Evolutionary conservation across 352 stramenopile species (phyloP).

Genomic region (Aphanomyces euteiches): DNA sequence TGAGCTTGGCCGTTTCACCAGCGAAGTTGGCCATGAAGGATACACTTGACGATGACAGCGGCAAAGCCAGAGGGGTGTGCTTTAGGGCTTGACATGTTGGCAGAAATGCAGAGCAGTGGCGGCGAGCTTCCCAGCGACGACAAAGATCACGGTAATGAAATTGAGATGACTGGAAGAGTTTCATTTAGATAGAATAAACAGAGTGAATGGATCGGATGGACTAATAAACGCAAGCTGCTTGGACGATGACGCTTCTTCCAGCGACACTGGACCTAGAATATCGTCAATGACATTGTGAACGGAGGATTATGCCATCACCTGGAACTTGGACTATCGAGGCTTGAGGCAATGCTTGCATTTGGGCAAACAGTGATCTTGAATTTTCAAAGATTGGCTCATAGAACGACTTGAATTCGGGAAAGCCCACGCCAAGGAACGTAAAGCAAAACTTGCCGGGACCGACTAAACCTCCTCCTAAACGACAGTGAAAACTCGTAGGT

Average conservation of each 20-base stretch:
- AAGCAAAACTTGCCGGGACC: conserved; percentile 10
- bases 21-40: no score
- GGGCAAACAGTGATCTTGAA: neutral
- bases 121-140: no score
- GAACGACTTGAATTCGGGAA: conserved; percentile 23
- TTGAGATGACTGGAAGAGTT: neutral
- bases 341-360: neutral
- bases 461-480: conserved; percentile 10
- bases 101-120: no score
- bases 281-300: no score
- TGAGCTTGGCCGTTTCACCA: no score
- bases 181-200: conserved; percentile 15
- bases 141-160: neutral
- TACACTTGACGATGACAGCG: no score
- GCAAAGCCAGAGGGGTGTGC: no score
- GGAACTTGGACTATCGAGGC: conserved; percentile 26
- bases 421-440: conserved; percentile 17
- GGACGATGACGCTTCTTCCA: neutral
- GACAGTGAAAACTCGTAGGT: neutral
- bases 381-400: conserved; percentile 12
- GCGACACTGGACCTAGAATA: no score
- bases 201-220: conserved; percentile 15
- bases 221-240: conserved; percentile 13
- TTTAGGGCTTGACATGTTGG: no score
- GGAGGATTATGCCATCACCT: neutral